A percentile compares a stretch with the other conserved stretches of the same genome.
These are phyloP conservation scores for Bassia scoparia DNA, from an alignment of 148 eudicot species.

Conservation along the genomic window DNA sequence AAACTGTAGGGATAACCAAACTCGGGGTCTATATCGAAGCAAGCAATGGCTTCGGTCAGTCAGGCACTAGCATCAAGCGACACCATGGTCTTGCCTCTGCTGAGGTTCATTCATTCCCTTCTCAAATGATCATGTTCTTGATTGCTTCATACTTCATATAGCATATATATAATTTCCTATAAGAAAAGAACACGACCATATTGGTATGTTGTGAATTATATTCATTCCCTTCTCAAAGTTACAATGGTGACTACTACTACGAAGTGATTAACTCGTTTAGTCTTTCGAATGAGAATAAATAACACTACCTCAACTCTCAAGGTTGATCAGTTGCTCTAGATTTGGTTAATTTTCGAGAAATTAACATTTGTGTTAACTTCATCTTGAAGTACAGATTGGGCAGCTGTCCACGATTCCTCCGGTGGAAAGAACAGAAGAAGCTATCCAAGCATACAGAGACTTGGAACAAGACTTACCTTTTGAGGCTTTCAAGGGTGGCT, in stretches of 20 bases:
- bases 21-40: constrained; percentile 84
- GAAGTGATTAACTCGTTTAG: too few species aligned
- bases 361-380: neutral
- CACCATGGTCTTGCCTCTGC: constrained; percentile 79
- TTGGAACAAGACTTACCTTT: constrained; percentile 54
- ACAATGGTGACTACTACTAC: too few species aligned
- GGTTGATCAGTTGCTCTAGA: neutral
- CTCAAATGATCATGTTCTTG: neutral
- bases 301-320: too few species aligned
- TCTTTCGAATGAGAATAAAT: too few species aligned
- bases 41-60: constrained; percentile 86
- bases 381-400: constrained; percentile 53
- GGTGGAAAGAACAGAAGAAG: constrained; percentile 62
- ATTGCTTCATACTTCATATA: neutral
- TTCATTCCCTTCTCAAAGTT: too few species aligned
- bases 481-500: constrained; percentile 81
- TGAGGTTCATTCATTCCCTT: constrained; percentile 53
- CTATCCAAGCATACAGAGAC: constrained; percentile 51
- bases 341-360: neutral
- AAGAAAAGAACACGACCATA: too few species aligned
- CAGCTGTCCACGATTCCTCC: constrained; percentile 94
- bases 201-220: too few species aligned
- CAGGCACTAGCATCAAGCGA: constrained; percentile 54
- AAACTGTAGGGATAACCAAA: constrained; percentile 85
- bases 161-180: neutral